Conservation (phyloP, 768 basidiomycete species). For the Suillus decipiens region DNA sequence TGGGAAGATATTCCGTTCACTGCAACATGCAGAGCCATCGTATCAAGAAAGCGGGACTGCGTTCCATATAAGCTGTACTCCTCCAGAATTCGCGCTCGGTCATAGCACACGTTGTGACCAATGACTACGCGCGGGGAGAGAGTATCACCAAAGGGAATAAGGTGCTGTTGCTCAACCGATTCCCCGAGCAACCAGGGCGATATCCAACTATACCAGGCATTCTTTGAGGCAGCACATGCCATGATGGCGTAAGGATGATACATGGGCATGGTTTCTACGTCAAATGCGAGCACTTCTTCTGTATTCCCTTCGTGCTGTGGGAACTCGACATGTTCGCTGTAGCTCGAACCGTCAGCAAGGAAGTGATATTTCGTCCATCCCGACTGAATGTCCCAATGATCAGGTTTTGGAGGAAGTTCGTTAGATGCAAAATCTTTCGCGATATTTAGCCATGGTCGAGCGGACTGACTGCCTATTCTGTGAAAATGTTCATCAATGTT, state of each 20-base stretch:
- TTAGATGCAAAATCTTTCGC: conserved; percentile 57
- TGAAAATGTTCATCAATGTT: conserved; percentile 90
- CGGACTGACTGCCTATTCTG: conserved; percentile 63
- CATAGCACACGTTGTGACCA: conserved; percentile 96
- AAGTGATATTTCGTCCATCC: conserved; percentile 92
- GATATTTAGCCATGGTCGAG: conserved; percentile 78
- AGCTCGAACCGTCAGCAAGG: conserved; percentile 73
- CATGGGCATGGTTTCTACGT: conserved; percentile 91
- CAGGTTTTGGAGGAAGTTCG: conserved; percentile 63
- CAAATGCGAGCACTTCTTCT: conserved; percentile 82
- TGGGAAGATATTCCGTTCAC: conserved; percentile 93
- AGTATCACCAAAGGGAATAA: conserved; percentile 72
- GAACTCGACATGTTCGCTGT: conserved; percentile 68
- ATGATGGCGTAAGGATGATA: conserved; percentile 83
- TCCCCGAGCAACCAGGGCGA: conserved; percentile 87
- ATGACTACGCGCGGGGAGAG: conserved; percentile 64
- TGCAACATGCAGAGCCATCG: conserved; percentile 93
- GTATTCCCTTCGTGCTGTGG: conserved; percentile 63
- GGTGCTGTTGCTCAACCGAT: conserved; percentile 56
- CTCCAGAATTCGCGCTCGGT: conserved; percentile 78
- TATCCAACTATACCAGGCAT: conserved; percentile 95
- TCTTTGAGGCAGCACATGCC: conserved; percentile 82
- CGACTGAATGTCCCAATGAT: conserved; percentile 52
- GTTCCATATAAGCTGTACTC: conserved; percentile 77
- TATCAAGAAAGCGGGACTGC: conserved; percentile 84